These are phyloP conservation scores for Baorangia bicolor DNA, from an alignment of 768 basidiomycete species.

Conservation along the genomic window DNA sequence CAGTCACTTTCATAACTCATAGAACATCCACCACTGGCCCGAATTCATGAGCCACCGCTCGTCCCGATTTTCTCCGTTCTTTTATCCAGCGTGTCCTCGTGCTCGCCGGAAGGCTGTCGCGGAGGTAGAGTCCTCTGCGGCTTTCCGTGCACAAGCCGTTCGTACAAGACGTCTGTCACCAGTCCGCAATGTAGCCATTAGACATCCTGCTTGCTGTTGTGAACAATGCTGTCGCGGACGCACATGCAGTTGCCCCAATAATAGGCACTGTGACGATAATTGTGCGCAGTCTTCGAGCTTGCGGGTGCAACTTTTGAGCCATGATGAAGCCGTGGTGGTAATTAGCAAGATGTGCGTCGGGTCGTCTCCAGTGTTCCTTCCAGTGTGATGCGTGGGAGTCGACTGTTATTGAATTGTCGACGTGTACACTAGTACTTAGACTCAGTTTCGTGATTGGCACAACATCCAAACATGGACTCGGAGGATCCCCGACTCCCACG, in stretches of 20 bases:
- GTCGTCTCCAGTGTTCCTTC: too few species aligned
- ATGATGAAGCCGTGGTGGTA: conserved; percentile 8
- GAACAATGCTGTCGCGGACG: conserved; percentile 19
- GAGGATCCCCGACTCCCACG: too few species aligned
- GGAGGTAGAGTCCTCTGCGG: conserved; percentile 42
- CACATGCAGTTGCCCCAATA: conserved; percentile 63
- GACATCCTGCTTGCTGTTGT: not conserved
- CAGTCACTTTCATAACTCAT: conserved; percentile 6
- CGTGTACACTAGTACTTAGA: too few species aligned
- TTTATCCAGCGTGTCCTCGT: conserved; percentile 8
- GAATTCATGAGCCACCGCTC: conserved; percentile 5
- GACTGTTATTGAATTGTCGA: too few species aligned
- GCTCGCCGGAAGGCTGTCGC: conserved; percentile 6
- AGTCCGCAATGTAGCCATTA: conserved; percentile 4
- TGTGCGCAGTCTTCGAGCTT: conserved; percentile 46
- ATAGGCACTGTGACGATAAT: conserved; percentile 66
- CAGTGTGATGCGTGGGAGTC: not conserved
- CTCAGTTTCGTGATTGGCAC: too few species aligned
- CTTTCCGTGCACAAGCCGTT: conserved; percentile 56
- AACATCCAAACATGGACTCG: too few species aligned
- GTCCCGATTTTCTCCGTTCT: conserved; percentile 22
- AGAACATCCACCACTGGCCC: conserved; percentile 9
- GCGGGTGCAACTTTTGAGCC: conserved; percentile 39
- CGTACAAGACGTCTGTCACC: conserved; percentile 59
- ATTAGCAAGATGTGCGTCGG: too few species aligned